Evolutionary conservation across 345 rosid genomes (phyloP).

Genomic region (Clarkia xantiana): DNA sequence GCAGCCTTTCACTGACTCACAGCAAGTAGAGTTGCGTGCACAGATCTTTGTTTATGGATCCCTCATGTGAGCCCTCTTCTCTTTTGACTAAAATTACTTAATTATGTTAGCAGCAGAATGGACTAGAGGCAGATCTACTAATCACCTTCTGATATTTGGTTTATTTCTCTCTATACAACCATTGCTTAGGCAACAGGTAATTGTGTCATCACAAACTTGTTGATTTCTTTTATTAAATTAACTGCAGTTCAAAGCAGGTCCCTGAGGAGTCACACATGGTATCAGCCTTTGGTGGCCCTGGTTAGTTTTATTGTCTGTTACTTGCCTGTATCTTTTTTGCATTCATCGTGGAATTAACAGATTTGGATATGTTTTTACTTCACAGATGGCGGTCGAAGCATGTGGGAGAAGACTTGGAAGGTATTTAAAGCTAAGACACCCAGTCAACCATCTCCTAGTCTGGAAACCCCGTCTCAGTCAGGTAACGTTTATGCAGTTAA

Average conservation of each 20-base stretch:
- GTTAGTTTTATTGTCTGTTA: slow-evolving; percentile 24
- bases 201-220: not conserved
- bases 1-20: slow-evolving; percentile 91
- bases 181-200: not conserved
- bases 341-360: slow-evolving; percentile 1
- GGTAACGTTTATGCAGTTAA: slow-evolving; percentile 22
- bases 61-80: slow-evolving; percentile 52
- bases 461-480: slow-evolving; percentile 55
- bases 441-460: slow-evolving; percentile 34
- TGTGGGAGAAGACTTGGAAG: slow-evolving; percentile 82
- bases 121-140: not conserved
- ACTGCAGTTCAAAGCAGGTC: slow-evolving; percentile 67
- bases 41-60: slow-evolving; percentile 98
- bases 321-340: slow-evolving; percentile 2
- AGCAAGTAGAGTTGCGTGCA: slow-evolving; percentile 97
- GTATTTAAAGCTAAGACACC: slow-evolving; percentile 41
- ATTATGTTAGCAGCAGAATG: not conserved
- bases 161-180: not conserved
- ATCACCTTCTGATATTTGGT: not conserved
- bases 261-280: slow-evolving; percentile 98
- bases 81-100: not conserved
- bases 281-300: slow-evolving; percentile 91
- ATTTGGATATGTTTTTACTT: slow-evolving; percentile 10
- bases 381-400: slow-evolving; percentile 67
- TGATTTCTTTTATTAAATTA: slow-evolving; percentile 9